Evolutionary conservation across 306 rosid genomes (phyloP).

Genomic region (Castanopsis chinensis): DNA sequence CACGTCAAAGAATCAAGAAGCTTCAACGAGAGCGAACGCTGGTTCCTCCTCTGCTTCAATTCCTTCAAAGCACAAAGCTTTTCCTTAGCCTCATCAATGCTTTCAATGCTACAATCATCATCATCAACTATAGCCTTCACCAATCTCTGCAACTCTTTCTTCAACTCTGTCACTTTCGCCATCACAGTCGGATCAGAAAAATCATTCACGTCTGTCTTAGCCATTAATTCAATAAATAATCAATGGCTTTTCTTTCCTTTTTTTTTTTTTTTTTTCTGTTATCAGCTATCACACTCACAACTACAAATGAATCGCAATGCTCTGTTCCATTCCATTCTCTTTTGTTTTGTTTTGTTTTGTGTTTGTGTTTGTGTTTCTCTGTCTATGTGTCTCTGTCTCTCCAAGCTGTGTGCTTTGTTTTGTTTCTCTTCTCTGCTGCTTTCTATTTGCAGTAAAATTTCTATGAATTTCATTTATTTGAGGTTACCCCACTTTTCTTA

Average conservation of each 20-base stretch:
- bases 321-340: constrained; percentile 19
- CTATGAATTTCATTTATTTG: constrained; percentile 4
- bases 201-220: constrained; percentile 63
- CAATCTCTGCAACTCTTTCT: constrained; percentile 71
- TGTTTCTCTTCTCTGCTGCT: neutral
- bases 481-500: constrained; percentile 11
- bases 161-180: constrained; percentile 60
- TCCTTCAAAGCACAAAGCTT: constrained; percentile 56
- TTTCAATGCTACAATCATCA: constrained; percentile 53
- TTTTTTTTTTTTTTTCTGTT: no score
- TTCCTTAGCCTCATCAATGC: constrained; percentile 64
- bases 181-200: constrained; percentile 44
- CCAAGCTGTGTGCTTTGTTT: neutral
- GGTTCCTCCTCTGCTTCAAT: constrained; percentile 44
- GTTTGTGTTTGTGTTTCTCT: neutral
- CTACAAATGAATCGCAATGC: constrained; percentile 25
- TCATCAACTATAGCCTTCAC: constrained; percentile 61
- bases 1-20: constrained; percentile 38
- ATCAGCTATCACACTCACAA: neutral
- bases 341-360: no score
- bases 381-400: neutral
- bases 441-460: constrained; percentile 14
- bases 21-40: constrained; percentile 47
- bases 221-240: constrained; percentile 43
- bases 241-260: neutral